phyloP scores from a whole-genome alignment of 2,329 filamentous ascomycete species.

The Aschersonia sp. region DNA sequence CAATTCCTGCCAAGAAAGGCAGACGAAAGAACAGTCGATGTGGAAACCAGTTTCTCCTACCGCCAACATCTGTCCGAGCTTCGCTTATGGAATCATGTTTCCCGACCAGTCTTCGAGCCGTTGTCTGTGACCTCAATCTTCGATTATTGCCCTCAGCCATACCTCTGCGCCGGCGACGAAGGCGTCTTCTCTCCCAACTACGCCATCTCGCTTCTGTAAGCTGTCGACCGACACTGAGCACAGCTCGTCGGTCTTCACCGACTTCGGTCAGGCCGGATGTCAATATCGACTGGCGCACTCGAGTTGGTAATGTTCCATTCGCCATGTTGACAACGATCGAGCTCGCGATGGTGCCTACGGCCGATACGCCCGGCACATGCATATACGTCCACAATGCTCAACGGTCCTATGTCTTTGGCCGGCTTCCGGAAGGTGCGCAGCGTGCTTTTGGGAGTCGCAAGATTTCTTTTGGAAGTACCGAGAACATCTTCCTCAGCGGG shows the following conservation, averaged over 20 bases:
- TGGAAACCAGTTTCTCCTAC: too few species aligned
- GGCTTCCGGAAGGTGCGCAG: slow-evolving; percentile 73
- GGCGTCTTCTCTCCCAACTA: background rate
- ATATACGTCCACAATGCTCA: slow-evolving; percentile 69
- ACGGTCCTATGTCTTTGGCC: slow-evolving; percentile 75
- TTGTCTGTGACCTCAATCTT: background rate
- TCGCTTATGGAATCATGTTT: background rate
- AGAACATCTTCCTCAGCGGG: slow-evolving; percentile 74
- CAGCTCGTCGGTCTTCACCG: background rate
- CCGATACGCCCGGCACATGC: slow-evolving; percentile 71
- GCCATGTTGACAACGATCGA: slow-evolving; percentile 63
- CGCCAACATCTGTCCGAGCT: too few species aligned
- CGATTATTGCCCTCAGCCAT: background rate
- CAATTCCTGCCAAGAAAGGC: too few species aligned
- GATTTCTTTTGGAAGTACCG: slow-evolving; percentile 47
- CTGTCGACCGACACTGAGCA: background rate
- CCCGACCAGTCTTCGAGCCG: background rate
- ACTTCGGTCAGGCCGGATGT: background rate
- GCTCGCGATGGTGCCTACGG: slow-evolving; percentile 68
- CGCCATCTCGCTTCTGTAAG: background rate
- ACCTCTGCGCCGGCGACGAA: background rate
- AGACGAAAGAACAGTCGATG: too few species aligned
- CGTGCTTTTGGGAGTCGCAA: slow-evolving; percentile 58
- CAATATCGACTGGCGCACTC: background rate
- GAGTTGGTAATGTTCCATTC: background rate